phyloP scores from a whole-genome alignment of 1,139 yeast genomes.

The Candida labiduridarum region DNA sequence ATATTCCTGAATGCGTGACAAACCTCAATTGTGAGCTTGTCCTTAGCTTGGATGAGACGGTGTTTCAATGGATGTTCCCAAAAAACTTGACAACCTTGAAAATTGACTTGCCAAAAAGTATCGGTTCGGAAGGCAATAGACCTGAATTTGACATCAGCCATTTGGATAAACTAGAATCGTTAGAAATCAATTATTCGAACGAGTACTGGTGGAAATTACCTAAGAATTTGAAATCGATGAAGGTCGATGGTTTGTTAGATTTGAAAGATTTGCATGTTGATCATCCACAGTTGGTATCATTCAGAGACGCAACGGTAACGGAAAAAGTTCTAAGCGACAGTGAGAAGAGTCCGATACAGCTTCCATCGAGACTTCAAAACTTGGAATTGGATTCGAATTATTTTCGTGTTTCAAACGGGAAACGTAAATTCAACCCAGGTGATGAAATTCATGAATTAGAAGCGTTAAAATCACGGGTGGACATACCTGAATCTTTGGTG shows the following conservation, averaged over 20 bases:
- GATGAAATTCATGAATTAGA: too few species aligned
- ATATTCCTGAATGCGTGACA: neutral
- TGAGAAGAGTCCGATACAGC: neutral
- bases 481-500: neutral
- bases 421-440: too few species aligned
- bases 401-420: neutral
- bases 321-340: neutral
- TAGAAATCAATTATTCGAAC: neutral
- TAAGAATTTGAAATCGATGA: neutral
- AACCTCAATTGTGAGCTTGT: neutral
- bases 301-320: neutral
- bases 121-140: neutral
- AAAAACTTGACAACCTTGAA: neutral
- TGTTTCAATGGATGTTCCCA: neutral
- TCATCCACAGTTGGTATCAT: neutral
- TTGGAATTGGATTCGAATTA: neutral
- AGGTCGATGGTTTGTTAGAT: neutral
- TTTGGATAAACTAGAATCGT: neutral
- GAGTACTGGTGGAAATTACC: neutral
- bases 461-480: neutral
- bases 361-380: neutral
- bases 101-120: neutral
- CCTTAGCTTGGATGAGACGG: too few species aligned
- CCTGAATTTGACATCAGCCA: neutral
- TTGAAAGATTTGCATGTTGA: neutral